Base-by-base conservation (phyloP, 75 land plant genomes). In the Sequoiadendron giganteum region DNA sequence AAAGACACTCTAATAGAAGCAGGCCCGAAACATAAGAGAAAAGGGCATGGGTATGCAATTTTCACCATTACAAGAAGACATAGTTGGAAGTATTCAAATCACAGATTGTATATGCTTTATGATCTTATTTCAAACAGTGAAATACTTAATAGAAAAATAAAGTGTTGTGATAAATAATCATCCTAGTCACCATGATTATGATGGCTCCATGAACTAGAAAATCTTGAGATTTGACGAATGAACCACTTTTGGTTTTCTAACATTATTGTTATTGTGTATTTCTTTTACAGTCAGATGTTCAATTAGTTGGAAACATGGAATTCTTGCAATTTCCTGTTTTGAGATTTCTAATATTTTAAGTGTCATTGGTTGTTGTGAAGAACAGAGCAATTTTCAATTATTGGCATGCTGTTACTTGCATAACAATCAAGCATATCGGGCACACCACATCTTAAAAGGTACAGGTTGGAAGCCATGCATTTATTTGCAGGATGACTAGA, bases 351-450 rank as follows among this genome's bases (percentile, higher is more conserved):
- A 82, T 39, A 18, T 82, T 82, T 82, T 25, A 21, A 47, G 13
- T 25, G 32, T 45, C 47, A 81, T 43, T 54, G 75, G 28, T 14
- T 85, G 36, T 19, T 85, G 1, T 85, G 40, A 4, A n/a, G 72
- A 80, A 84, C 93, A 97, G 99, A 84, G 56, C 49, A 97, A 97
- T 90, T 86, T 93, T 92, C 99, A 97, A 83, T 88, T 98, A 56
- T 89, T 98, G 75, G 99, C 99, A 40, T 91, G 88, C n/a, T 98
- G 99, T 91, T 98, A 95, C 90, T 91, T 98, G 91, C 96, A 92
- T 25, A 94, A 92, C 85, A 93, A 97, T 90, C 99, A 98, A 87
- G 95, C 96, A 19, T 93, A 98, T 83, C 86, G 93, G 83, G 97
- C 97, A 32, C 95, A 96, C 85, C 94, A 95, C 86, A 91, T 95